Evolutionary conservation across 768 basidiomycete species (phyloP).

Genomic region (Erythrobasidium yunnanense): DNA sequence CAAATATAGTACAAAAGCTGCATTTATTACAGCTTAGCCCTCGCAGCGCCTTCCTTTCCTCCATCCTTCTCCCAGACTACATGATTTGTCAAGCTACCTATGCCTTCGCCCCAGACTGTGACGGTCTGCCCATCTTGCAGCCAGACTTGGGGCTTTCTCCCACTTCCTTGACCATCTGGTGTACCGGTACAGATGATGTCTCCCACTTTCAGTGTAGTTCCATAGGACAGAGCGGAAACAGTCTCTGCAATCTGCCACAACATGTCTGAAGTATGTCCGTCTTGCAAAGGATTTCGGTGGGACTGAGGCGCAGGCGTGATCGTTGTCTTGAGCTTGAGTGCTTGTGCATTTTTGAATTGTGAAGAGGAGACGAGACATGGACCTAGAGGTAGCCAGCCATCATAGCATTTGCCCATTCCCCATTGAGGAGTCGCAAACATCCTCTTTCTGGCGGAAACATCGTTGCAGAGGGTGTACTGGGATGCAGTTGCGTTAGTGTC

Average conservation of each 20-base stretch:
- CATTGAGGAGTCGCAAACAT: slow-evolving; percentile 27
- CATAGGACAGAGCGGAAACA: slow-evolving; percentile 19
- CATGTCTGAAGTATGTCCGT: neutral
- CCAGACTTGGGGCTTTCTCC: slow-evolving; percentile 9
- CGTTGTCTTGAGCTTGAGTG: neutral
- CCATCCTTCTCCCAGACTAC: slow-evolving; percentile 11
- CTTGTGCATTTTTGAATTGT: neutral
- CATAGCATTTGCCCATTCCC: slow-evolving; percentile 20
- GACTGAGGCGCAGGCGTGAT: neutral
- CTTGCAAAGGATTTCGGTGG: slow-evolving; percentile 4
- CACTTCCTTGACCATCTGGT: slow-evolving; percentile 17
- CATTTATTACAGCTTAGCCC: slow-evolving; percentile 7
- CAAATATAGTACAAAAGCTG: too few relatives aligned
- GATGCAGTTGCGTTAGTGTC: neutral
- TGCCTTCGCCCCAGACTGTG: slow-evolving; percentile 9
- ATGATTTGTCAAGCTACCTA: slow-evolving; percentile 12
- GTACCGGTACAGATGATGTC: slow-evolving; percentile 25
- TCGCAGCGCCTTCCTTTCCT: neutral
- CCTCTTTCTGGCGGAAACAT: slow-evolving; percentile 10
- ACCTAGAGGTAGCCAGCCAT: slow-evolving; percentile 22
- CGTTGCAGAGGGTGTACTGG: slow-evolving; percentile 25
- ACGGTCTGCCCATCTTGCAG: slow-evolving; percentile 5
- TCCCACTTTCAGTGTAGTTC: neutral
- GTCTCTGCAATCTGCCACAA: slow-evolving; percentile 27
- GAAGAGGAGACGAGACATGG: slow-evolving; percentile 14